Percentiles rank a stretch among this genome's conserved stretches.
phyloP scores from a whole-genome alignment of 345 rosid species.

The Linum tenue region DNA sequence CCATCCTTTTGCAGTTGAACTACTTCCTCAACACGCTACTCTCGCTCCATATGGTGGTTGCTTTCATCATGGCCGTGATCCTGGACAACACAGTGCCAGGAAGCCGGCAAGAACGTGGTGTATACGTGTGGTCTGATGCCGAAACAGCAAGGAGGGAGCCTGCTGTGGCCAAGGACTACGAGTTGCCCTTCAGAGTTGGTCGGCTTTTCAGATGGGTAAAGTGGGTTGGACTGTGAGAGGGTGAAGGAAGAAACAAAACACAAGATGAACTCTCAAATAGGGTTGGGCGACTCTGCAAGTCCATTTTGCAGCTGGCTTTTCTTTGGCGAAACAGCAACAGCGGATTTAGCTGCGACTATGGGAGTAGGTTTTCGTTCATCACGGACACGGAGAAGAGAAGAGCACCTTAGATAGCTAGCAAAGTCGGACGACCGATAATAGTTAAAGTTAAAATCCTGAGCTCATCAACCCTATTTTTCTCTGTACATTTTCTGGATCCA shows the following conservation, averaged over 20 bases:
- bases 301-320: no score
- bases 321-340: no score
- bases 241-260: not conserved
- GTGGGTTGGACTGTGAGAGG: conserved; percentile 79
- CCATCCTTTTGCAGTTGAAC: conserved; percentile 50
- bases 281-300: no score
- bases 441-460: no score
- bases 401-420: no score
- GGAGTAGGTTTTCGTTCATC: no score
- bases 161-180: conserved; percentile 74
- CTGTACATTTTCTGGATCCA: no score
- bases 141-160: conserved; percentile 88
- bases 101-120: conserved; percentile 82
- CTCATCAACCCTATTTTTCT: no score
- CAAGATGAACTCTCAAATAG: no score
- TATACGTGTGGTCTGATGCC: conserved; percentile 77
- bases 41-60: conserved; percentile 76
- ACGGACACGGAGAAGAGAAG: no score
- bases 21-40: conserved; percentile 74
- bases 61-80: conserved; percentile 76
- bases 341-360: no score
- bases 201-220: conserved; percentile 89
- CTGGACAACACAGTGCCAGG: conserved; percentile 96
- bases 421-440: no score
- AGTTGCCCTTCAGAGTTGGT: conserved; percentile 75